Conservation (phyloP, 108 stramenopile genomes). For the Fistulifera pelliculosa region DNA sequence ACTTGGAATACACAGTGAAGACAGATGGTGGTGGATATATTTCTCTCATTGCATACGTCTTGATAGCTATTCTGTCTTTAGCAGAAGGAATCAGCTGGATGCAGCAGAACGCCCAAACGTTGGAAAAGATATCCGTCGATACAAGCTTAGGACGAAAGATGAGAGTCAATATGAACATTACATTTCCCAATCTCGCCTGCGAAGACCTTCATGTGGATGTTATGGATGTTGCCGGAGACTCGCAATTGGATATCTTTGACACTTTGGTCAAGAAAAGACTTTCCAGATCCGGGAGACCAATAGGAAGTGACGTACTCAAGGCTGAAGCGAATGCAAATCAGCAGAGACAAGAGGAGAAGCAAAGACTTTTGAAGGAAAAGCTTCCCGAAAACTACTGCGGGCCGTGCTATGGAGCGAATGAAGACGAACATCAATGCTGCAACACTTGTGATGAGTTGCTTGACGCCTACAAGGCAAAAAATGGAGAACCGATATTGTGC, state of each 20-base stretch:
- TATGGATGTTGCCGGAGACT: slow-evolving; percentile 98
- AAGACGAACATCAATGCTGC: slow-evolving; percentile 71
- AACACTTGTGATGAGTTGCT: slow-evolving; percentile 79
- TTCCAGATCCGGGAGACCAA: slow-evolving; percentile 6
- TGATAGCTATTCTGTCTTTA: slow-evolving; percentile 45
- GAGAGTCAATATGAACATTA: slow-evolving; percentile 89
- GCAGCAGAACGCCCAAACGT: slow-evolving; percentile 28
- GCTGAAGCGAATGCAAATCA: slow-evolving; percentile 30
- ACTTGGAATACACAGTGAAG: slow-evolving; percentile 56
- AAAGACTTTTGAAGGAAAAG: slow-evolving; percentile 27
- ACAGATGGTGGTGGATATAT: slow-evolving; percentile 59
- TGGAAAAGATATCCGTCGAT: slow-evolving; percentile 66
- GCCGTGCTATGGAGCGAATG: slow-evolving; percentile 89
- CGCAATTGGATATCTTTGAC: slow-evolving; percentile 88
- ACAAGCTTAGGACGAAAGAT: slow-evolving; percentile 81
- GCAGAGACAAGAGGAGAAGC: slow-evolving; percentile 31
- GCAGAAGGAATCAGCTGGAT: slow-evolving; percentile 52
- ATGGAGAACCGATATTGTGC: slow-evolving; percentile 69
- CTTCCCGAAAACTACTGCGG: slow-evolving; percentile 88
- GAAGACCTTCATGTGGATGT: slow-evolving; percentile 93
- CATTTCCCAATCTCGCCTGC: slow-evolving; percentile 91
- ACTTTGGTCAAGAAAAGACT: slow-evolving; percentile 52
- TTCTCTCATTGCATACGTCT: slow-evolving; percentile 36
- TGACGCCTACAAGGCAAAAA: slow-evolving; percentile 64
- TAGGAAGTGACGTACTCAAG: slow-evolving; percentile 22